phyloP scores from a whole-genome alignment of 192 early-diverging fungal genomes.

The Coemansia sp. region DNA sequence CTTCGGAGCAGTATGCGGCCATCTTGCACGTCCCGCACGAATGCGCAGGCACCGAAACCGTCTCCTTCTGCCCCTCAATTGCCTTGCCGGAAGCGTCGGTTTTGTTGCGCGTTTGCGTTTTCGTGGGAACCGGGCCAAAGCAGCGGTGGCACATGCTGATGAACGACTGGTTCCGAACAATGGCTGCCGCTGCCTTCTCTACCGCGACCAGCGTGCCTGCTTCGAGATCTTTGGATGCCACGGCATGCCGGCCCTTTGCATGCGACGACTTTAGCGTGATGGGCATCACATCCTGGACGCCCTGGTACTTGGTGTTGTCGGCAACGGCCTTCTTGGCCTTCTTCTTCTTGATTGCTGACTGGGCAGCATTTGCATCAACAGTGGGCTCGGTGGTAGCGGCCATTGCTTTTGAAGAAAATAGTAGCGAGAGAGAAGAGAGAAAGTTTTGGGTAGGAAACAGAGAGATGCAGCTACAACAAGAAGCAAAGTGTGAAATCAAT shows the following conservation, averaged over 20 bases:
- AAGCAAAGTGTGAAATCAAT: no score
- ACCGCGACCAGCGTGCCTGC: constrained; percentile 54
- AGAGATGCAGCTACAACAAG: constrained; percentile 6
- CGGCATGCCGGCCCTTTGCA: constrained; percentile 58
- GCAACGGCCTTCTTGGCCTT: constrained; percentile 50
- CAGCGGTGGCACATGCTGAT: constrained; percentile 58
- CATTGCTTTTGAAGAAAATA: constrained; percentile 16
- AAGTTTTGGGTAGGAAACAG: neutral
- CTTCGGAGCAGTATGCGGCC: constrained; percentile 59
- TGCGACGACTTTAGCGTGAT: constrained; percentile 45
- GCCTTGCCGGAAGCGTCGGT: constrained; percentile 37
- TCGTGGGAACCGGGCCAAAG: constrained; percentile 38
- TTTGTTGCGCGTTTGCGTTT: constrained; percentile 46
- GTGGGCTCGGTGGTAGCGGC: constrained; percentile 49
- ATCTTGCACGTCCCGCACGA: constrained; percentile 52
- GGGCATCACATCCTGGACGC: constrained; percentile 36
- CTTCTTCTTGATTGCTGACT: constrained; percentile 39
- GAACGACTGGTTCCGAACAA: constrained; percentile 59
- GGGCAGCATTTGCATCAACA: constrained; percentile 31
- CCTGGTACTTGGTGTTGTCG: constrained; percentile 52
- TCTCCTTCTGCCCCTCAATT: constrained; percentile 35
- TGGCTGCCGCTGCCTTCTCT: constrained; percentile 53
- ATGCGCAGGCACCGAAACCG: constrained; percentile 18
- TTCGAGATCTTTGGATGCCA: constrained; percentile 44
- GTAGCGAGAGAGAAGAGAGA: neutral